Evolutionary conservation across 306 rosid species (phyloP).

Genomic region (Pterocarpus macrocarpus): DNA sequence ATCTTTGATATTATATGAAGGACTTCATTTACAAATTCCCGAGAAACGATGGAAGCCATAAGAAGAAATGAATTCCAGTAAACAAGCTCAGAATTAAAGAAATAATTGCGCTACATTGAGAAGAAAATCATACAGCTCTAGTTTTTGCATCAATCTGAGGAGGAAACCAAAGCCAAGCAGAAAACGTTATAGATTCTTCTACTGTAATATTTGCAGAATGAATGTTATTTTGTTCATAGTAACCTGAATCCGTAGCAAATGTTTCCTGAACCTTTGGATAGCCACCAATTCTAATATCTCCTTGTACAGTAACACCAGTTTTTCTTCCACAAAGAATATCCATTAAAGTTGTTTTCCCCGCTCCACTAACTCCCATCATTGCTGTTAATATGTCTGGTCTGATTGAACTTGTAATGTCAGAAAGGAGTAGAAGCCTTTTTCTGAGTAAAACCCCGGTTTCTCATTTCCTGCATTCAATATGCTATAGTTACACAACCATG

Average conservation of each 20-base stretch:
- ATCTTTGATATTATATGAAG: conserved; percentile 71
- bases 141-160: conserved; percentile 63
- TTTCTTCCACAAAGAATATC: conserved; percentile 78
- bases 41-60: conserved; percentile 22
- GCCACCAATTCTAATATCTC: conserved; percentile 67
- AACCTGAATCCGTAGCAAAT: conserved; percentile 74
- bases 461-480: conserved; percentile 70
- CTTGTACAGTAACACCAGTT: conserved; percentile 64
- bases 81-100: conserved; percentile 16
- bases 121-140: conserved; percentile 56
- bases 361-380: conserved; percentile 78
- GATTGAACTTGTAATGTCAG: conserved; percentile 66
- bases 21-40: conserved; percentile 72
- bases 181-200: conserved; percentile 61
- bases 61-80: conserved; percentile 11
- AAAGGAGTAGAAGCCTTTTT: conserved; percentile 68
- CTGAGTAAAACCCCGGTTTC: conserved; percentile 55
- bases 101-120: neutral
- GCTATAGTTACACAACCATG: neutral
- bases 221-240: conserved; percentile 73
- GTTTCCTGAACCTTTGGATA: conserved; percentile 69
- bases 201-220: conserved; percentile 52
- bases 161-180: conserved; percentile 71
- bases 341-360: conserved; percentile 80
- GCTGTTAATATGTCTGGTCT: conserved; percentile 73